Evolutionary conservation across 2,329 filamentous ascomycete species (phyloP).

Genomic region (Penicillium psychrosexuale): DNA sequence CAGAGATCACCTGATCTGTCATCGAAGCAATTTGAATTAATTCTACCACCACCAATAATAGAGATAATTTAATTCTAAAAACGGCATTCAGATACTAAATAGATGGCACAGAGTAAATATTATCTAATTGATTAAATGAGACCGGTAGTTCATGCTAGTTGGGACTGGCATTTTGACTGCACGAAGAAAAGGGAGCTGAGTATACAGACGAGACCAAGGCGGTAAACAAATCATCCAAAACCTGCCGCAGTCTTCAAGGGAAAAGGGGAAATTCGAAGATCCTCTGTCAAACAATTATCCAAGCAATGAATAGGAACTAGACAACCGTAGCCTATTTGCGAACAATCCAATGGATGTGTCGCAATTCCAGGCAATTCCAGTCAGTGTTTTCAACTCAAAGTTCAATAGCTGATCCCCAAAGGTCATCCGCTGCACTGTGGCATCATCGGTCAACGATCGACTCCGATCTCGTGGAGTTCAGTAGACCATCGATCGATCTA

Average conservation of each 20-base stretch:
- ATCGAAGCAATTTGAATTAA: no score
- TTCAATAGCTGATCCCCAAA: constrained; percentile 21
- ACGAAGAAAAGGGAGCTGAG: no score
- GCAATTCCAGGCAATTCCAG: neutral
- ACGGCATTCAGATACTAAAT: no score
- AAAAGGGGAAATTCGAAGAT: neutral
- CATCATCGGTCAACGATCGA: constrained; percentile 13
- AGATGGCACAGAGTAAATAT: no score
- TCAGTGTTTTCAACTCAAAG: constrained; percentile 6
- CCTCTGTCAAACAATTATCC: neutral
- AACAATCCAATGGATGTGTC: constrained; percentile 2
- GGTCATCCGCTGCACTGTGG: constrained; percentile 16
- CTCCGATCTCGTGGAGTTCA: constrained; percentile 16
- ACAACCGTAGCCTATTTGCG: constrained; percentile 2
- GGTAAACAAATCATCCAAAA: no score
- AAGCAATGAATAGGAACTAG: neutral
- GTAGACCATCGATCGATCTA: constrained; percentile 16
- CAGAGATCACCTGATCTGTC: no score
- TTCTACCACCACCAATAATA: no score
- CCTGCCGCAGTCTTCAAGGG: neutral
- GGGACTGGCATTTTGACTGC: no score
- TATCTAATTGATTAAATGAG: no score
- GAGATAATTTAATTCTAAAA: no score
- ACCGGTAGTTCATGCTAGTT: no score
- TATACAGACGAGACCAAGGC: no score